These are phyloP conservation scores for Myxozyma udenii DNA, from an alignment of 805 yeast genomes.

Conservation along the genomic window DNA sequence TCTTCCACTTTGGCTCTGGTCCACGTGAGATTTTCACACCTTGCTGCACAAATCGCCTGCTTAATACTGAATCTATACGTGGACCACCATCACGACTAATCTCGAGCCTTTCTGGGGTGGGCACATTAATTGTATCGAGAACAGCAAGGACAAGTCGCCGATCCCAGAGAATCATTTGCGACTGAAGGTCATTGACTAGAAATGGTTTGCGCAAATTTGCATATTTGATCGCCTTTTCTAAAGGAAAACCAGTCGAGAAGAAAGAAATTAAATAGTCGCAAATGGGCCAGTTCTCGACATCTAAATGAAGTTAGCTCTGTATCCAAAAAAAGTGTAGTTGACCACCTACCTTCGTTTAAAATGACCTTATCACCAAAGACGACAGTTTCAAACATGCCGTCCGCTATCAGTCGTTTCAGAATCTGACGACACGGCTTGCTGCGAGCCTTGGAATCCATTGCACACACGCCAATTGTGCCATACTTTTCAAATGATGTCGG, in stretches of 20 bases:
- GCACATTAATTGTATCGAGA: slow-evolving; percentile 75
- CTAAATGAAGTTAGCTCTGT: slow-evolving; percentile 5
- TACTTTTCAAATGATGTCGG: slow-evolving; percentile 39
- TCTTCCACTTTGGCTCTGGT: slow-evolving; percentile 60
- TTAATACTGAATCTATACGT: slow-evolving; percentile 64
- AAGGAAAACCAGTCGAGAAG: slow-evolving; percentile 93
- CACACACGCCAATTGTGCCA: slow-evolving; percentile 97
- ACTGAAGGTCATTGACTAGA: slow-evolving; percentile 77
- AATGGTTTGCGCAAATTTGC: slow-evolving; percentile 87
- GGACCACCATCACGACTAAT: slow-evolving; percentile 98
- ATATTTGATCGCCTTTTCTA: slow-evolving; percentile 90
- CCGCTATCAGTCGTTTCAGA: slow-evolving; percentile 71
- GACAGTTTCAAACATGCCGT: slow-evolving; percentile 94
- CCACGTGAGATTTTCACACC: slow-evolving; percentile 51
- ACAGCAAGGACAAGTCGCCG: slow-evolving; percentile 80
- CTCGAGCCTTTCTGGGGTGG: slow-evolving; percentile 84
- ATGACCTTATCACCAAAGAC: slow-evolving; percentile 97
- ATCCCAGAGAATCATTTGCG: slow-evolving; percentile 98
- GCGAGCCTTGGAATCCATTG: slow-evolving; percentile 95
- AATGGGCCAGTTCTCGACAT: slow-evolving; percentile 96
- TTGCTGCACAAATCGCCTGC: slow-evolving; percentile 54
- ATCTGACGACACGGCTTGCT: slow-evolving; percentile 94
- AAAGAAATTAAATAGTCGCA: slow-evolving; percentile 93
- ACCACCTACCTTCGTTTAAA: slow-evolving; percentile 62
- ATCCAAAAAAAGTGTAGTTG: no score